Base-by-base conservation (phyloP, 2,329 filamentous ascomycete species). In the Aspergillus texensis region DNA sequence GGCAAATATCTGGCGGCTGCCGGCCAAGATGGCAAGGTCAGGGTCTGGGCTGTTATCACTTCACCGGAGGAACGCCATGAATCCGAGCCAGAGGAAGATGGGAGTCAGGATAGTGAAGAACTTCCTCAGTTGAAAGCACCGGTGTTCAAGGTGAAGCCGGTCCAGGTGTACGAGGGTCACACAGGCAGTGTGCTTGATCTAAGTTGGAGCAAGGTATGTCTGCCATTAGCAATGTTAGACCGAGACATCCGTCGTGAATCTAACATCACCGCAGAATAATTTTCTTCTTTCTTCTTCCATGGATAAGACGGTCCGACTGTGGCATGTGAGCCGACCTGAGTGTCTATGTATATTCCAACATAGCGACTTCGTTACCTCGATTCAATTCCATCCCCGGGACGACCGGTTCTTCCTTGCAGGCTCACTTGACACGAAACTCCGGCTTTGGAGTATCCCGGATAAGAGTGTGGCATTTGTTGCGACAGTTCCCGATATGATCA, bases 361-460 rank as follows among this genome's bases (percentile, higher is more conserved):
- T 78, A 92, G 89, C 71, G 95, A 99, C 75, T 93, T 97, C 70
- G 94, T 98, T 54, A 96, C 95, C 0, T 94, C 93, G 1, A 94
- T 99, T 57, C 88, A 92, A 43, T 99, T 99, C 69, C 95, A 99
- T 75, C 95, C 95, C 0, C 89, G 87, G 32, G 95, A 99, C 75
- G 95, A 99, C 75, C 90, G 95, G 0, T 99, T 99, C 81, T 99
- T 99, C 77, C 84, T 99, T 12, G 94, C 95, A 21, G 95, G 95
- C 10, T 97, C 93, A 1, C 84, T 98, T 8, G 95, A 99, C 75
- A 91, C 90, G 1, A 94, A 93, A 68, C 78, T 99, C 57, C 86
- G 95, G 19, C 80, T 99, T 2, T 99, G 95, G 95, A 97, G 93
- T 74, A 99, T 99, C 54, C 94, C 95, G 0, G 95, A 99, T 77